Base-by-base conservation (phyloP, 2,329 filamentous ascomycete genomes). In the Colletotrichum caudatum region DNA sequence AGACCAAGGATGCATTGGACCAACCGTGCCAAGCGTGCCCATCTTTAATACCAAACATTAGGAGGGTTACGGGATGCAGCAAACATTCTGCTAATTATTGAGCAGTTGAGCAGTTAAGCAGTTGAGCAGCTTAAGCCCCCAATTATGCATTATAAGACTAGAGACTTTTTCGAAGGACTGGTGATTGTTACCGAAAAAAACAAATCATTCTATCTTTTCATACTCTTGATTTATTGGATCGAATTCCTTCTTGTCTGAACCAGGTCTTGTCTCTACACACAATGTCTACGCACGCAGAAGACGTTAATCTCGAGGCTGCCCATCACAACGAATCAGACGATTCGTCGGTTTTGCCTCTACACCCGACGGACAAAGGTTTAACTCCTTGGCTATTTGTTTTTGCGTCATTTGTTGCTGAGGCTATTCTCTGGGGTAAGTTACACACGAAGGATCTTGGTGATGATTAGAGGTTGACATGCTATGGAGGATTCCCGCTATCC, bases 401-500 rank as follows among this genome's bases (percentile, higher is more conserved):
- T 23, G 58, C 23, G 11, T 48, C 66, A 1, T 69, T 69, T 3
- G 20, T 64, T 0, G 51, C 56, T 2, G 66, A 69, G 26, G 66
- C 66, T 5, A 23, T 64, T 1, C 61, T 69, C 18, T 64, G 66
- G 66, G 66, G 60, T 64, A 56, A 11, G 53, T 16, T 20, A 0
- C 16, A 5, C 0, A 8, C 5, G 29, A 5, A 50, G 3, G 20
- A 0, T 20, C 18, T 5, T 1, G 11, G 3, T 0, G 16, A 2
- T 5, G 6, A 4, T 14, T 5, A 1, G 8, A 18, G 26, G 11
- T 23, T 65, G 12, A 65, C 41, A 39, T 1, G 2, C 4, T 5
- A 16, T 16, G 5, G n/a, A 77, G 76, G 76, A 5, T 78, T 79
- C 11, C 76, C 76, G 3, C 50, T 77, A 5, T 75, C 75, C 1